Evolutionary conservation across 2,329 filamentous ascomycete species (phyloP), one percentile per base, ranked within the genome.

Genomic region (Clonostachys rhizophaga): DNA sequence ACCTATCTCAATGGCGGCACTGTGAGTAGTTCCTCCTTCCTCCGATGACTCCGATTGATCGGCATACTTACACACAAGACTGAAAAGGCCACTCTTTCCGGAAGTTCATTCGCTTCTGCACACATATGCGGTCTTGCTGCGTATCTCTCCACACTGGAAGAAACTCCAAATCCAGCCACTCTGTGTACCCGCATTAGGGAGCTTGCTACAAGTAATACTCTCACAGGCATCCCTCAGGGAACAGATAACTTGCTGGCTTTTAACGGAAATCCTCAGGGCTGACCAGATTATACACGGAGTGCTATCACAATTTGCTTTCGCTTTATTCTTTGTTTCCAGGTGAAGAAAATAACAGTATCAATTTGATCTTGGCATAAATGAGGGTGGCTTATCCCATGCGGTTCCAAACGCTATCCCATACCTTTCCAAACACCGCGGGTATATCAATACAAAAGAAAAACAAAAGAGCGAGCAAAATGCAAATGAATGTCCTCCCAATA

Each of bases 171-270:
- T 71, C 64, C 34, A 86, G 55, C 1, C 74, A 74, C 7, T 72
- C 68, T 64, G 47, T 76, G 77, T 0, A 83, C 82, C 0, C 81
- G 83, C 47, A 87, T 85, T 4, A 83, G 83, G 2, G 81, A 84
- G 1, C 83, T 83, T 0, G 83, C 44, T 2, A 46, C 44, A 13
- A 13, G 30, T 12, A 37, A 37, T 39, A 61, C 63, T 46, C 58
- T 76, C 49, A 57, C 58, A 14, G 47, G 54, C 34, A 49, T 68
- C 7, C 65, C 63, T 10, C 53, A 55, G 36, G 52, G 57, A 17
- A 68, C 63, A 12, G 54, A 55, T 44, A 68, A 68, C 55, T 54
- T 55, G 45, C 57, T 68, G n/a, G 62, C 60, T 16, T 63, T 60
- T 54, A 68, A 67, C 57, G 55, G 58, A 34, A 17, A 34, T 13